phyloP scores from a whole-genome alignment of 495 filamentous ascomycete species.

The Poronia punctata region DNA sequence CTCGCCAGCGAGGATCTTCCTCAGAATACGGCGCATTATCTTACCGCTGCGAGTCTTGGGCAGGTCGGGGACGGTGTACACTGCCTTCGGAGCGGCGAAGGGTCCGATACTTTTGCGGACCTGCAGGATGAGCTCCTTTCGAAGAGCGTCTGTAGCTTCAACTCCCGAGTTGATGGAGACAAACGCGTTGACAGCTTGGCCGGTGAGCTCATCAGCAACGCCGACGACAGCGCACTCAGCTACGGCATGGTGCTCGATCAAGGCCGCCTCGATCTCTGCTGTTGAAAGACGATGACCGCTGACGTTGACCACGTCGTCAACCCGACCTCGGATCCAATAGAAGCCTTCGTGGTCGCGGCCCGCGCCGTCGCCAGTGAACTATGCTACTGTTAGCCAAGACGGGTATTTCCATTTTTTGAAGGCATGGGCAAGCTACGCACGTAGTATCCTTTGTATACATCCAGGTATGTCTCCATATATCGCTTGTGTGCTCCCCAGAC shows the following conservation, averaged over 20 bases:
- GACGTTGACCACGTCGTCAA: slow-evolving; percentile 98
- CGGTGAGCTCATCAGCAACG: slow-evolving; percentile 85
- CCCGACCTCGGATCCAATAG: slow-evolving; percentile 99
- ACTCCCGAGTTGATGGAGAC: slow-evolving; percentile 85
- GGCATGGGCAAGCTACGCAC: slow-evolving; percentile 44
- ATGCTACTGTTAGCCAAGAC: slow-evolving; percentile 26
- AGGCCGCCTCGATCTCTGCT: slow-evolving; percentile 93
- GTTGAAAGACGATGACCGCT: slow-evolving; percentile 93
- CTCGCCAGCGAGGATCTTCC: slow-evolving; percentile 94
- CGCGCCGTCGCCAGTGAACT: slow-evolving; percentile 98
- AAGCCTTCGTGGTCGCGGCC: slow-evolving; percentile 97
- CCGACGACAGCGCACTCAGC: slow-evolving; percentile 96
- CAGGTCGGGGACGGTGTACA: slow-evolving; percentile 83
- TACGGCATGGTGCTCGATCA: slow-evolving; percentile 83
- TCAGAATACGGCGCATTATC: slow-evolving; percentile 96
- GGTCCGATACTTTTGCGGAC: slow-evolving; percentile 96
- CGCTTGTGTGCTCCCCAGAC: slow-evolving; percentile 97
- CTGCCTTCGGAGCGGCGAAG: slow-evolving; percentile 91
- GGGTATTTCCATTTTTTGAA: slow-evolving; percentile 2
- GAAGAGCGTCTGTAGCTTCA: slow-evolving; percentile 70
- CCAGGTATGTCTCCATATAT: slow-evolving; percentile 98
- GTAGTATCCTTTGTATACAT: slow-evolving; percentile 97
- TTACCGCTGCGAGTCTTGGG: slow-evolving; percentile 96
- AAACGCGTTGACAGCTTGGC: slow-evolving; percentile 96
- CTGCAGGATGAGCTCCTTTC: slow-evolving; percentile 89